phyloP scores from a whole-genome alignment of 768 basidiomycete species.

The Naganishia kalamii region DNA sequence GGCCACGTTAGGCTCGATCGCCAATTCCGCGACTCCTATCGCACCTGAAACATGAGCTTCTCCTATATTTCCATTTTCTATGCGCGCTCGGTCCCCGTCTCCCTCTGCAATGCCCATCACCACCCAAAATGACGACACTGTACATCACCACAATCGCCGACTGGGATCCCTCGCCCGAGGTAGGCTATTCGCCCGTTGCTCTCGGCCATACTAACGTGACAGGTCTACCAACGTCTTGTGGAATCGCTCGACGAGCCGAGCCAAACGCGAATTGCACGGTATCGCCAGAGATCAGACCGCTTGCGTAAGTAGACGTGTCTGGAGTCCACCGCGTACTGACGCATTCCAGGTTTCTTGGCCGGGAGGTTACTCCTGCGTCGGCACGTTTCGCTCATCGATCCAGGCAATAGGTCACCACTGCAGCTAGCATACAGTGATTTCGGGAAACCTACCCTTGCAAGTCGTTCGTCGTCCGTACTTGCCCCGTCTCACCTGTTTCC shows the following conservation, averaged over 20 bases:
- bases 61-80: not conserved
- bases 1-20: too few relatives aligned
- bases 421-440: not conserved
- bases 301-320: not conserved
- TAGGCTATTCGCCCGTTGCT: not conserved
- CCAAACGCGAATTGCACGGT: not conserved
- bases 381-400: not conserved
- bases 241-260: not conserved
- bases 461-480: not conserved
- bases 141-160: not conserved
- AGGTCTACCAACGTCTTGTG: not conserved
- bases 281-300: not conserved
- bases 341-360: not conserved
- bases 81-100: not conserved
- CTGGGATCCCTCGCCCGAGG: conserved; percentile 1
- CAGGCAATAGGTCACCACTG: not conserved
- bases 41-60: not conserved
- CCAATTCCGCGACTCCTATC: not conserved
- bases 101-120: not conserved
- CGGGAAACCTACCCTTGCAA: not conserved
- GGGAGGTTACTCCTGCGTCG: not conserved
- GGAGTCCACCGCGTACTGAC: not conserved
- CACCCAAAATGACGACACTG: not conserved
- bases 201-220: not conserved
- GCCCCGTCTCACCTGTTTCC: not conserved